Conservation (phyloP, 495 filamentous ascomycete genomes). For the Penicillium diatomitis region DNA sequence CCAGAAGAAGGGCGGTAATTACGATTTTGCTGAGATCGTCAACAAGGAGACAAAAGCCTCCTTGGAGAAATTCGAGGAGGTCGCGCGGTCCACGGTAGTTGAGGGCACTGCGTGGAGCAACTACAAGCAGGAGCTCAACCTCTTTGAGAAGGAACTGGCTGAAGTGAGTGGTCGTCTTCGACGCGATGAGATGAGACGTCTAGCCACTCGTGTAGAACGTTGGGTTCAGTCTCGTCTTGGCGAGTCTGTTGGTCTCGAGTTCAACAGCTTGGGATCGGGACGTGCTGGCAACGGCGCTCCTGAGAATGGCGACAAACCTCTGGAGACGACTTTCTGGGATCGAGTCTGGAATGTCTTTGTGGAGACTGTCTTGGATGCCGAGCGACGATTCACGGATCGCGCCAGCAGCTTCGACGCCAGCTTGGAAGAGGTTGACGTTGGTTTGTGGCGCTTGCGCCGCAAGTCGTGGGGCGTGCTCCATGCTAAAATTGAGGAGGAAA, state of each 20-base stretch:
- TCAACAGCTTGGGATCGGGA: slow-evolving; percentile 86
- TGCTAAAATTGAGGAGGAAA: slow-evolving; percentile 91
- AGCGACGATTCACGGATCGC: slow-evolving; percentile 73
- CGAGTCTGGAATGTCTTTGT: slow-evolving; percentile 85
- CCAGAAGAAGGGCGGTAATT: slow-evolving; percentile 78
- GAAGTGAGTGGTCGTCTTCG: slow-evolving; percentile 74
- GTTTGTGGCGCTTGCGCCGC: slow-evolving; percentile 81
- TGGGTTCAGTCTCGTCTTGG: slow-evolving; percentile 82
- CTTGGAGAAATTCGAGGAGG: slow-evolving; percentile 64
- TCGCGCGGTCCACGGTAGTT: slow-evolving; percentile 64
- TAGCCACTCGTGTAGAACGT: slow-evolving; percentile 82
- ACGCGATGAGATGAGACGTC: slow-evolving; percentile 88
- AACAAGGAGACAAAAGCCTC: slow-evolving; percentile 68
- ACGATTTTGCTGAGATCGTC: slow-evolving; percentile 95
- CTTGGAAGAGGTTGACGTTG: slow-evolving; percentile 83
- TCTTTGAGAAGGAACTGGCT: slow-evolving; percentile 72
- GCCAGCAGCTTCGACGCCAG: slow-evolving; percentile 90
- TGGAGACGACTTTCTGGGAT: slow-evolving; percentile 89
- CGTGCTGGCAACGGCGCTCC: slow-evolving; percentile 72
- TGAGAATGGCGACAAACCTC: slow-evolving; percentile 62
- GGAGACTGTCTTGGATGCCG: slow-evolving; percentile 76
- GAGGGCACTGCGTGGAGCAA: slow-evolving; percentile 75
- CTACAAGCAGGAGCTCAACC: slow-evolving; percentile 51
- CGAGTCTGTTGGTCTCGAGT: slow-evolving; percentile 85
- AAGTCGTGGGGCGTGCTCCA: slow-evolving; percentile 90